Conservation (phyloP, 2,329 filamentous ascomycete species). For the Microascus cirrosus region DNA sequence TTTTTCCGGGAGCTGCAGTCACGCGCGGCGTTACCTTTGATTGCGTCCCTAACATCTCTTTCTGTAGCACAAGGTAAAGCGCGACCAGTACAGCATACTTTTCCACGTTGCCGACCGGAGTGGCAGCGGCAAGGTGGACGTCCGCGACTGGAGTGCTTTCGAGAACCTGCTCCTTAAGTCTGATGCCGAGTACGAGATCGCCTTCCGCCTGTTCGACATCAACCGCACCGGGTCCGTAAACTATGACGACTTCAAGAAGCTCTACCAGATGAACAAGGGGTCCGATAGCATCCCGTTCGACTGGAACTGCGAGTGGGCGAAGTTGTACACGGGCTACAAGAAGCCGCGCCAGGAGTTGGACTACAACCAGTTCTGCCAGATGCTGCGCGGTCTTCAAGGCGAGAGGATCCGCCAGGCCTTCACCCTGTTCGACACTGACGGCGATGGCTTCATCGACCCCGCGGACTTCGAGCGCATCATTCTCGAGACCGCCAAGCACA, state of each 20-base stretch:
- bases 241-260: slow-evolving; percentile 74
- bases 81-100: slow-evolving; percentile 88
- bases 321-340: slow-evolving; percentile 82
- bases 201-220: slow-evolving; percentile 90
- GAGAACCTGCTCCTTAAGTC: slow-evolving; percentile 89
- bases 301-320: slow-evolving; percentile 95
- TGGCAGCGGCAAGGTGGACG: slow-evolving; percentile 58
- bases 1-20: not conserved
- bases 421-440: slow-evolving; percentile 79
- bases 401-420: slow-evolving; percentile 95
- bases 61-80: slow-evolving; percentile 90
- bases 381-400: slow-evolving; percentile 91
- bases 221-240: slow-evolving; percentile 76
- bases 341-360: slow-evolving; percentile 84
- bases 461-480: slow-evolving; percentile 97
- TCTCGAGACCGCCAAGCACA: slow-evolving; percentile 82
- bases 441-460: slow-evolving; percentile 89
- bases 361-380: slow-evolving; percentile 94
- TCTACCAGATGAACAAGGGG: slow-evolving; percentile 86
- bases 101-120: slow-evolving; percentile 83
- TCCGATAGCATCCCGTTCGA: slow-evolving; percentile 80
- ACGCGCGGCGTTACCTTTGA: not conserved
- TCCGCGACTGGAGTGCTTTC: slow-evolving; percentile 86
- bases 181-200: slow-evolving; percentile 97
- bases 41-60: slow-evolving; percentile 5